A percentile compares a stretch with the other conserved stretches of the same genome.
Evolutionary conservation across 345 rosid species (phyloP).

Genomic region (Brassica rapa): DNA sequence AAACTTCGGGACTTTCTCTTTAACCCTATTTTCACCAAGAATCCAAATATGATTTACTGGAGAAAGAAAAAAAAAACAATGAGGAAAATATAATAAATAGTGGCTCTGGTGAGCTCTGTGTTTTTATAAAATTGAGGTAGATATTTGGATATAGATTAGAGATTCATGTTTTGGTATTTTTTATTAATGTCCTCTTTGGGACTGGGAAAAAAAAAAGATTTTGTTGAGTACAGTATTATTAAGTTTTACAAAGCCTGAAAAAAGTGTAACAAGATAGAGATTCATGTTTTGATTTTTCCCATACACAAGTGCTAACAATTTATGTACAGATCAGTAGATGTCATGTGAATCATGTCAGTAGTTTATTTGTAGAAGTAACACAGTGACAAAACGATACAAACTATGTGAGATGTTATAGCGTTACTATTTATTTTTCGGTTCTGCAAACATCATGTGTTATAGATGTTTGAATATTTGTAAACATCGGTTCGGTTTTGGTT

Average conservation of each 20-base stretch:
- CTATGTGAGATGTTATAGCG: neutral
- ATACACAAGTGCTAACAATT: neutral
- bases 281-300: neutral
- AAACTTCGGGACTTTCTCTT: constrained; percentile 10
- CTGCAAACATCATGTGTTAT: no score
- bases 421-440: neutral
- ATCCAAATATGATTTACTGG: neutral
- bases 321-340: neutral
- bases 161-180: neutral
- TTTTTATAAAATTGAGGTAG: neutral
- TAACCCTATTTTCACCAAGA: neutral
- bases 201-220: no score
- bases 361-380: neutral
- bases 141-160: neutral
- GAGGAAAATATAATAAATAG: constrained; percentile 6
- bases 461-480: no score
- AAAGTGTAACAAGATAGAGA: no score
- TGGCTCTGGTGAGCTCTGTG: neutral
- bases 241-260: no score
- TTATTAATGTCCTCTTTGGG: no score
- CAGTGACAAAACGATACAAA: neutral
- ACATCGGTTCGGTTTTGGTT: no score
- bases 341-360: neutral
- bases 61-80: neutral
- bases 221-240: no score